Evolutionary conservation across 352 stramenopile genomes (phyloP).

Genomic region (Phytophthora chlamydospora): DNA sequence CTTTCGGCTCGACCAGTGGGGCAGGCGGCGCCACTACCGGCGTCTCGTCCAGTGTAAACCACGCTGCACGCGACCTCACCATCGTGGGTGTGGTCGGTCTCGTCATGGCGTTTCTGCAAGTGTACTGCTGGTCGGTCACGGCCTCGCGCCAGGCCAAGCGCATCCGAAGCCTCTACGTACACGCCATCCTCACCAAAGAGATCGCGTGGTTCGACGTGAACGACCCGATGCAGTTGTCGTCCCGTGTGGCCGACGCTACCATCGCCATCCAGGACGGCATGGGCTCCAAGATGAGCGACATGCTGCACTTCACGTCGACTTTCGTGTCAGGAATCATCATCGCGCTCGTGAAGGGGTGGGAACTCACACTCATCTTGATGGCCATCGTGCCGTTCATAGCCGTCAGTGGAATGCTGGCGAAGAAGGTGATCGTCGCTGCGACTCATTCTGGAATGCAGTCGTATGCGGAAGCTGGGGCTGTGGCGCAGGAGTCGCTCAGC

Average conservation of each 20-base stretch:
- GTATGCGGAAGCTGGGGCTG: slow-evolving; percentile 42
- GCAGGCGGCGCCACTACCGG: background rate
- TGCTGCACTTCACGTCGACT: slow-evolving; percentile 43
- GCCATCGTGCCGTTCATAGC: slow-evolving; percentile 52
- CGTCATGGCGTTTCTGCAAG: slow-evolving; percentile 45
- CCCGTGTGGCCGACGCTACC: slow-evolving; percentile 39
- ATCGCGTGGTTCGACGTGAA: slow-evolving; percentile 65
- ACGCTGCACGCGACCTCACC: slow-evolving; percentile 36
- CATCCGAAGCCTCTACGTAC: slow-evolving; percentile 45
- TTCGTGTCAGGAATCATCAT: slow-evolving; percentile 49
- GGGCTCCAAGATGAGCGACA: slow-evolving; percentile 47
- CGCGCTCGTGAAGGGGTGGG: slow-evolving; percentile 54
- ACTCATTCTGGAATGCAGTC: slow-evolving; percentile 31
- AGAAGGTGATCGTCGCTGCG: slow-evolving; percentile 30
- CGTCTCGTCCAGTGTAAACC: slow-evolving; percentile 35
- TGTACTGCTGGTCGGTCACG: slow-evolving; percentile 57
- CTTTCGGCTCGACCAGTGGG: slow-evolving; percentile 23
- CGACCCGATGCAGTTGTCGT: slow-evolving; percentile 49
- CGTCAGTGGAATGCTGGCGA: slow-evolving; percentile 25
- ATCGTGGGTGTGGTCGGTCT: slow-evolving; percentile 37
- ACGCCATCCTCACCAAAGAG: slow-evolving; percentile 48
- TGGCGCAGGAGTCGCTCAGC: slow-evolving; percentile 56
- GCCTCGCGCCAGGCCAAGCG: slow-evolving; percentile 54
- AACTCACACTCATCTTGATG: slow-evolving; percentile 60
- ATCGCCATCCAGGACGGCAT: slow-evolving; percentile 56